Conservation (phyloP, 2,329 filamentous ascomycete genomes). For the Spiromastix sp. region DNA sequence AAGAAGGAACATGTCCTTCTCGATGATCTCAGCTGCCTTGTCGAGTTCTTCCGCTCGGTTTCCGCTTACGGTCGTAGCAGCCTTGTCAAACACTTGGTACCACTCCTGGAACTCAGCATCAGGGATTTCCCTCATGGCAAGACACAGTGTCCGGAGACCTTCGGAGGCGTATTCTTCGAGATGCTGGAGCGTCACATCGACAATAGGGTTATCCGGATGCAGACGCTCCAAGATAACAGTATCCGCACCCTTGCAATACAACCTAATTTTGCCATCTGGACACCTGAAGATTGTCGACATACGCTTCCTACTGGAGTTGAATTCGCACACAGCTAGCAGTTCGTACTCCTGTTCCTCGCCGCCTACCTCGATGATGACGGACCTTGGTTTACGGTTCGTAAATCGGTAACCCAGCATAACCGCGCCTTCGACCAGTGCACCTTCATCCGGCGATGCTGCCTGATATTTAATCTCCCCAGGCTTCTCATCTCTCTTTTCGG, state of each 20-base stretch:
- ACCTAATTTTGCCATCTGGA: slow-evolving; percentile 85
- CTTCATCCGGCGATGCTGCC: slow-evolving; percentile 93
- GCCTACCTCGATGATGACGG: slow-evolving; percentile 71
- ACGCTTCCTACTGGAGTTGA: slow-evolving; percentile 93
- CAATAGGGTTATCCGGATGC: slow-evolving; percentile 69
- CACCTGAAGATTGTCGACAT: slow-evolving; percentile 98
- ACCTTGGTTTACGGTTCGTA: slow-evolving; percentile 75
- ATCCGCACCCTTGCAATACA: slow-evolving; percentile 94
- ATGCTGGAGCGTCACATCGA: slow-evolving; percentile 83
- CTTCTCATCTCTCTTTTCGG: slow-evolving; percentile 71
- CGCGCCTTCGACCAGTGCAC: slow-evolving; percentile 89
- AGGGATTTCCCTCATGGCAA: slow-evolving; percentile 86
- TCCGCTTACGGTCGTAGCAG: slow-evolving; percentile 79
- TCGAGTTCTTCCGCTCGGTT: slow-evolving; percentile 91
- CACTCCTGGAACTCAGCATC: slow-evolving; percentile 85
- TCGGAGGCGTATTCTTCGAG: slow-evolving; percentile 98
- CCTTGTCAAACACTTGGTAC: slow-evolving; percentile 76
- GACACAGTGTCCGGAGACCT: slow-evolving; percentile 83
- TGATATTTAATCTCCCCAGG: slow-evolving; percentile 87
- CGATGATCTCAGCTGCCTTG: slow-evolving; percentile 92
- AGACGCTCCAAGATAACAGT: slow-evolving; percentile 94
- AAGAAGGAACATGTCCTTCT: slow-evolving; percentile 80
- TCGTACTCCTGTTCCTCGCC: slow-evolving; percentile 74
- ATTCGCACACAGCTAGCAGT: slow-evolving; percentile 92
- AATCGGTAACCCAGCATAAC: slow-evolving; percentile 80